Base-by-base conservation (phyloP, 352 stramenopile species). In the Phytophthora nicotianae region DNA sequence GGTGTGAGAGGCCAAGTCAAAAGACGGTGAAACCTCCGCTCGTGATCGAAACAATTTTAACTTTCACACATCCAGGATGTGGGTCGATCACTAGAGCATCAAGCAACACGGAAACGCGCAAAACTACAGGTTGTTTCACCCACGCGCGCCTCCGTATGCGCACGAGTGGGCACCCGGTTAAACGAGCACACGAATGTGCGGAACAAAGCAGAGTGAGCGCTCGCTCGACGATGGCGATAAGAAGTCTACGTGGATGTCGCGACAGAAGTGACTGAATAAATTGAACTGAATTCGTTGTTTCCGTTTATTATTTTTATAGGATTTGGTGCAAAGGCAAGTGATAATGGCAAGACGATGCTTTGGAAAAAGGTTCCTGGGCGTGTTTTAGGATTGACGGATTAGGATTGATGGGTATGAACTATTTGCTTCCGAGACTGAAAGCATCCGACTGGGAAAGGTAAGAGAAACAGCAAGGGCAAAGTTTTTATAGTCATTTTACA, bases 1-100 rank as follows among this genome's bases (percentile, higher is more conserved):
- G 10, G 79, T 91, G 43, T 90, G 73, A 89, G 69, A 87, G 23
- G 33, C 17, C 43, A 43, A 54, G 48, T 32, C 19, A 13, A 33
- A 55, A 63, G 29, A 57, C 38, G 55, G 45, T 60, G 53, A 69
- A 70, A 62, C 53, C 17, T 52, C 29, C 26, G 17, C 20, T 17
- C 26, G 42, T 63, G 46, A 40, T 59, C 27, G 29, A 50, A 59
- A 26, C 50, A 50, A 62, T 24, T 56, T 57, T 17, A 19, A 14
- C 35, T 54, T 43, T 47, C 13, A 45, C 38, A 37, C 13, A 46
- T 32, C 11, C 3, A 17, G 38, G 21, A 52, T 45, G 13, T 32
- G 21, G 29, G 27, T 56, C 26, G 58, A 37, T 48, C 58, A 58
- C 38, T 50, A 55, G 37, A 51, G 58, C 52, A 60, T 55, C 40